A percentile compares a stretch with the other conserved stretches of the same genome.
Evolutionary conservation across 805 yeast species (phyloP).

Genomic region (Wickerhamiella slavikovae): DNA sequence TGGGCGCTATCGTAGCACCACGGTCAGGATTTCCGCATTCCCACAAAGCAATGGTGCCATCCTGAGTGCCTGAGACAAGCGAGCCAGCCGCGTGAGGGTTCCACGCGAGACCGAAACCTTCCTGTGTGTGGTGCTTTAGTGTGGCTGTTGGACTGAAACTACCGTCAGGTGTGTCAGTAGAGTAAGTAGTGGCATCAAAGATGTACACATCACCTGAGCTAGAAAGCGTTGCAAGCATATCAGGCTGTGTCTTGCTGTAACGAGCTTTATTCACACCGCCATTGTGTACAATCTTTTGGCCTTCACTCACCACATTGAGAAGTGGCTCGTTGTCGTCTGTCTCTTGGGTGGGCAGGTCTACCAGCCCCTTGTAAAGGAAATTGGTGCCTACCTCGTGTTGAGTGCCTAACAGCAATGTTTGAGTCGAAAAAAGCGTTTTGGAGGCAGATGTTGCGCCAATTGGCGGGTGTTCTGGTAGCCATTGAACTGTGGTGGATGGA

Average conservation of each 20-base stretch:
- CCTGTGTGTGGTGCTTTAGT: constrained; percentile 36
- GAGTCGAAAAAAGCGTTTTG: constrained; percentile 15
- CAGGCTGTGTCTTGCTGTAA: constrained; percentile 27
- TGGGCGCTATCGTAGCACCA: constrained; percentile 19
- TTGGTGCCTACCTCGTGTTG: constrained; percentile 33
- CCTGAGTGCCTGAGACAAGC: constrained; percentile 47
- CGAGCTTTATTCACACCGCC: constrained; percentile 48
- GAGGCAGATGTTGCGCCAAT: not conserved
- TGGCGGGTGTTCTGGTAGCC: constrained; percentile 29
- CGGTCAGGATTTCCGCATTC: not conserved
- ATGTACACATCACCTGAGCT: constrained; percentile 19
- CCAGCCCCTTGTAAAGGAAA: constrained; percentile 22
- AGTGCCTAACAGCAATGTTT: constrained; percentile 40
- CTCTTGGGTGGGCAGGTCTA: constrained; percentile 17
- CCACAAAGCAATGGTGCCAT: constrained; percentile 53
- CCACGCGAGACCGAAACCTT: constrained; percentile 64
- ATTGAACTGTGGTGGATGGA: constrained; percentile 43
- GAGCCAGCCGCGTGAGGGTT: constrained; percentile 20
- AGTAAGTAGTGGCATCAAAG: constrained; percentile 10
- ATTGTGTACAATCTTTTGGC: constrained; percentile 34
- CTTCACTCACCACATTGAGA: constrained; percentile 1
- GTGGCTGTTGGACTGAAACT: constrained; percentile 10
- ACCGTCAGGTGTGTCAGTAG: constrained; percentile 3
- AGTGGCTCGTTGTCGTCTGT: constrained; percentile 3
- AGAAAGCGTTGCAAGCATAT: constrained; percentile 33